Base-by-base conservation (phyloP, 2,329 filamentous ascomycete genomes). In the Pezizomycotina sp. region DNA sequence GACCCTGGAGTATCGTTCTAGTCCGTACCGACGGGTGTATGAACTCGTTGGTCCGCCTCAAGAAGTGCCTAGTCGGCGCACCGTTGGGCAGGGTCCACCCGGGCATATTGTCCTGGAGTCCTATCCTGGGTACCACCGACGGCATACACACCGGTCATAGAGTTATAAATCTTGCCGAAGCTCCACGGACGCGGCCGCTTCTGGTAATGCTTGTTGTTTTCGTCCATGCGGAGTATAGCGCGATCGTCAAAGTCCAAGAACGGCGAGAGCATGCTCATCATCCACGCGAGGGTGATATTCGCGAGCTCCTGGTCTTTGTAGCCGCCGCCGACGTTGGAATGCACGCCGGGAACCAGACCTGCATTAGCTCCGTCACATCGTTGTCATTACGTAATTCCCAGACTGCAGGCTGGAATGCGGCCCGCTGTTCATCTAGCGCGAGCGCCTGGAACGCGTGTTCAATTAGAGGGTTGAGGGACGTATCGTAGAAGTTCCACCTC, bases 391-490 rank as follows among this genome's bases (percentile, higher is more conserved):
- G 41, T 3, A 44, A 21, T 31, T 68, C 63, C 68, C 65, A 71
- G 1, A 71, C 53, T 2, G 68, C 64, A 8, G 68, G 66, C n/a
- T 54, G 56, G 41, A 71, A 73, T 0, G 66, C 61, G 1, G 61
- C 53, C 6, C 68, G 62, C 13, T 60, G 62, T 52, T 73, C 69
- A 38, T 72, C 68, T 2, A 73, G 53, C 1, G 68, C 68, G 6
- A 73, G 57, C 0, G 68, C 68, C 14, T 73, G 69, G 47, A 72
- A 72, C 0, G 66, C 68, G 49, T 71, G 60, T 47, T 69, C 62
- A 21, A 73, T 62, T 8, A 59, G 59, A 38, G 62, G 58, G 0
- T 65, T 68, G 16, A 70, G 53, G 24, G 56, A 60, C 3, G 66
- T 69, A 47, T 70, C 64, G 48, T 64, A 65, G 53, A 68, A 69